Conservation (phyloP, 2,329 filamentous ascomycete species). For the Neonectria faginata region DNA sequence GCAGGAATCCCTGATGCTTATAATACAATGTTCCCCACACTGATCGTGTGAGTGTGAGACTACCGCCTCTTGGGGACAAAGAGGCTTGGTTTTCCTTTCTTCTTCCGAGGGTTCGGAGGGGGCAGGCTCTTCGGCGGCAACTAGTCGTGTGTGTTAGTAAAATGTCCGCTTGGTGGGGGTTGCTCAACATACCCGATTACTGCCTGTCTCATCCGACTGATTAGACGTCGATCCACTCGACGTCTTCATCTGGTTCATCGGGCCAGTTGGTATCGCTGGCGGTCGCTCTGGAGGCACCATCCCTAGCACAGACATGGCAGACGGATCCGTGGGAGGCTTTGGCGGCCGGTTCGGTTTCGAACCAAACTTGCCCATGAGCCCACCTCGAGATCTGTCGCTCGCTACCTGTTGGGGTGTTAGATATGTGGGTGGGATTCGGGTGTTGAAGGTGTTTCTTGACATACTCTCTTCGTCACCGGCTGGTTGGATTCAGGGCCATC, state of each 20-base stretch:
- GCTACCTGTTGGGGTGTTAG: conserved; percentile 49
- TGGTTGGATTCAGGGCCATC: conserved; percentile 52
- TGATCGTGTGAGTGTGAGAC: not conserved
- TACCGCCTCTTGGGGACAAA: conserved; percentile 57
- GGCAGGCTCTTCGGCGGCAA: conserved; percentile 37
- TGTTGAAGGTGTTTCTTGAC: conserved; percentile 38
- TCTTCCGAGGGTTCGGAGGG: conserved; percentile 52
- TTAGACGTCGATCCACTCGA: conserved; percentile 41
- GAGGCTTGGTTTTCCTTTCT: conserved; percentile 57
- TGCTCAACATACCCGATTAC: conserved; percentile 36
- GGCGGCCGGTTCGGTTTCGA: conserved; percentile 45
- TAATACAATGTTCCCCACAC: conserved; percentile 18
- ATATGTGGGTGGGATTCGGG: conserved; percentile 13
- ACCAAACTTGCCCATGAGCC: conserved; percentile 53
- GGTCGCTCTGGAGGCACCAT: conserved; percentile 60
- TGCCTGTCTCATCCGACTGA: conserved; percentile 31
- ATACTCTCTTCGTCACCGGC: conserved; percentile 56
- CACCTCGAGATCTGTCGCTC: conserved; percentile 47
- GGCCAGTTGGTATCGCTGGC: conserved; percentile 44
- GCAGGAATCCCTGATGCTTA: conserved; percentile 24
- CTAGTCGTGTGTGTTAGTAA: conserved; percentile 33
- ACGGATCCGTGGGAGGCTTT: conserved; percentile 59
- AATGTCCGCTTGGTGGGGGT: not conserved
- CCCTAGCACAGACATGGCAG: conserved; percentile 64
- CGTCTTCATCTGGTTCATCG: conserved; percentile 27